phyloP scores from a whole-genome alignment of 2,329 filamentous ascomycete genomes.

The Botrytis squamosa region DNA sequence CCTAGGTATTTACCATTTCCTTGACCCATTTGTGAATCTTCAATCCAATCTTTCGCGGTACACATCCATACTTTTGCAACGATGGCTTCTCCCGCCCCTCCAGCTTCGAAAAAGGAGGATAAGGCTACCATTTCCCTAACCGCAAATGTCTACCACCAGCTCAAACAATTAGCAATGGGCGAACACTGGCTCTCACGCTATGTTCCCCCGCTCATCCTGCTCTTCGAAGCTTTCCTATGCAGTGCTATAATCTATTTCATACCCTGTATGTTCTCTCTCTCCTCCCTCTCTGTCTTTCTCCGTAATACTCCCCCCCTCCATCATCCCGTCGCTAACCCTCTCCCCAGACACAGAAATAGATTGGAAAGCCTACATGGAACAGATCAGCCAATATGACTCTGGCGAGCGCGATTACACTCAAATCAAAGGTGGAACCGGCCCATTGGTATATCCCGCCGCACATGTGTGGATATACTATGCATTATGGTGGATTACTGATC shows the following conservation, averaged over 20 bases:
- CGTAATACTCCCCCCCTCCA: not conserved
- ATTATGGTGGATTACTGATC: slow-evolving; percentile 74
- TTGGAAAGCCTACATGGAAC: slow-evolving; percentile 96
- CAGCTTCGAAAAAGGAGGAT: not conserved
- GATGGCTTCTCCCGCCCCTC: slow-evolving; percentile 3
- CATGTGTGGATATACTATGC: slow-evolving; percentile 89
- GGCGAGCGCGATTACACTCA: slow-evolving; percentile 87
- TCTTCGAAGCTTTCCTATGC: slow-evolving; percentile 36
- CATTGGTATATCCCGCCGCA: slow-evolving; percentile 89
- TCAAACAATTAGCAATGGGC: slow-evolving; percentile 33
- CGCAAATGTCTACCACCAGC: slow-evolving; percentile 28
- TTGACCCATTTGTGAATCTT: not conserved
- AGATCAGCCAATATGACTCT: slow-evolving; percentile 72
- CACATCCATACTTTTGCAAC: not conserved
- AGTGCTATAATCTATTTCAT: slow-evolving; percentile 36
- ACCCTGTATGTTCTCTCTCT: slow-evolving; percentile 31
- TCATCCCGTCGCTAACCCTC: not conserved
- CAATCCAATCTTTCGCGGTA: not conserved
- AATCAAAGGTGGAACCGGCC: slow-evolving; percentile 85
- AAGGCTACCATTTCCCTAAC: not conserved
- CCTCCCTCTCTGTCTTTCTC: no score
- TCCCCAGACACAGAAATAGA: slow-evolving; percentile 89
- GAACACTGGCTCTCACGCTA: slow-evolving; percentile 35
- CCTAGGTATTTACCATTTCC: not conserved
- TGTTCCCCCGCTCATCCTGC: slow-evolving; percentile 30